phyloP scores from a whole-genome alignment of 164 flowering plant species.

The Tetracentron sinense region DNA sequence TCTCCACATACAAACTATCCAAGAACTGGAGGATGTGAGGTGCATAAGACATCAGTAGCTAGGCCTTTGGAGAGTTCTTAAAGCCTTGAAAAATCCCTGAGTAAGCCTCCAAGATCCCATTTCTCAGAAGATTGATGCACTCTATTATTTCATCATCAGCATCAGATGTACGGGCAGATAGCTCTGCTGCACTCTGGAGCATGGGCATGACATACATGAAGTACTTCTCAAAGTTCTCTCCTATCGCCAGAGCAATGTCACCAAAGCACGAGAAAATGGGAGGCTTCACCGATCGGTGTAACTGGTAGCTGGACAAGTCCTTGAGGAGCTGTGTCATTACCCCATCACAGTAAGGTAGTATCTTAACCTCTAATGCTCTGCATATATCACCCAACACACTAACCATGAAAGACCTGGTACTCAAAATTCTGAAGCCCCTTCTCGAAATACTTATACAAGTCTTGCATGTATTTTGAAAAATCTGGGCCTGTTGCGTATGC shows the following conservation, averaged over 20 bases:
- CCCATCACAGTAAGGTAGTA: constrained; percentile 65
- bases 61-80: constrained; percentile 63
- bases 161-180: constrained; percentile 48
- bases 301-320: constrained; percentile 55
- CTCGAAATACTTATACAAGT: constrained; percentile 59
- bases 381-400: constrained; percentile 70
- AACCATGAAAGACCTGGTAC: constrained; percentile 64
- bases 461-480: constrained; percentile 62
- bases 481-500: constrained; percentile 60
- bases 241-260: constrained; percentile 66
- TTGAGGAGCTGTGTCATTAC: constrained; percentile 65
- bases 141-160: constrained; percentile 58
- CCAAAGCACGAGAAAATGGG: constrained; percentile 75
- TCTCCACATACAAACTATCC: constrained; percentile 63
- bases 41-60: constrained; percentile 54
- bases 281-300: constrained; percentile 74
- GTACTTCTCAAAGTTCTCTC: constrained; percentile 64
- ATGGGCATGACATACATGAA: constrained; percentile 64
- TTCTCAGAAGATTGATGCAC: constrained; percentile 60
- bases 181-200: constrained; percentile 69
- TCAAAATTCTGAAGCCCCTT: constrained; percentile 78
- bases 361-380: constrained; percentile 63
- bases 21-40: constrained; percentile 62
- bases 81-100: constrained; percentile 80
- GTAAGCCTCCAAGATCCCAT: constrained; percentile 75